Evolutionary conservation across 2,329 filamentous ascomycete species (phyloP).

Genomic region (Hansfordia pulvinata): DNA sequence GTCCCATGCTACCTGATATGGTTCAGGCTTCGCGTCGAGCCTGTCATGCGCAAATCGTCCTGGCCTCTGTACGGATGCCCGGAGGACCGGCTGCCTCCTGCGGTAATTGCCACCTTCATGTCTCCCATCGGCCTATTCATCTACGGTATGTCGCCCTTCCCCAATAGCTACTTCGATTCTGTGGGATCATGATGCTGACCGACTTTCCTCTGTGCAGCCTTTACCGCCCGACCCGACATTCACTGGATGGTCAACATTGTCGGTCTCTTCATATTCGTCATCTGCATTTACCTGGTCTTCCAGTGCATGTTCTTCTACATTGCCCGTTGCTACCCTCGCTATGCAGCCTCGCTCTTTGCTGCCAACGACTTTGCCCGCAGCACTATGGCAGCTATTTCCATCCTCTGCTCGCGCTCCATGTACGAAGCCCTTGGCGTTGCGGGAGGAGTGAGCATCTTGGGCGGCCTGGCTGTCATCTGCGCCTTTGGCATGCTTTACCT

Average conservation of each 20-base stretch:
- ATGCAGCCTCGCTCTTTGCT: slow-evolving; percentile 45
- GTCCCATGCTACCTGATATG: slow-evolving; percentile 43
- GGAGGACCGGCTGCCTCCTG: slow-evolving; percentile 41
- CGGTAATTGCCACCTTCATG: slow-evolving; percentile 35
- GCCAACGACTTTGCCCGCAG: slow-evolving; percentile 46
- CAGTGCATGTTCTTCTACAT: slow-evolving; percentile 49
- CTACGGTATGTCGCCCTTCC: too few species aligned
- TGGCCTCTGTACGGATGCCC: slow-evolving; percentile 32
- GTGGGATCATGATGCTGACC: too few species aligned
- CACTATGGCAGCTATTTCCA: slow-evolving; percentile 42
- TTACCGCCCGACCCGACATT: slow-evolving; percentile 35
- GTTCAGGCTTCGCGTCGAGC: slow-evolving; percentile 36
- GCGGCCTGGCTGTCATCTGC: slow-evolving; percentile 35
- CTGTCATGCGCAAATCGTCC: slow-evolving; percentile 24
- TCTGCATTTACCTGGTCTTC: slow-evolving; percentile 38
- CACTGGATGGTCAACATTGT: slow-evolving; percentile 43
- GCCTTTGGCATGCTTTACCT: slow-evolving; percentile 46
- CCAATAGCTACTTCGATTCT: too few species aligned
- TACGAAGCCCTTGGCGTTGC: slow-evolving; percentile 46
- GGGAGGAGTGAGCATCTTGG: slow-evolving; percentile 41
- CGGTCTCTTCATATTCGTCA: slow-evolving; percentile 41
- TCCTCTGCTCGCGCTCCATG: slow-evolving; percentile 46
- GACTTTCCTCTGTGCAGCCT: too few species aligned
- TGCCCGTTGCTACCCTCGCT: slow-evolving; percentile 38
- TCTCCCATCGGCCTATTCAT: slow-evolving; percentile 47